Conservation (phyloP, 2,329 filamentous ascomycete genomes). For the Chrysoporthe puriensis region DNA sequence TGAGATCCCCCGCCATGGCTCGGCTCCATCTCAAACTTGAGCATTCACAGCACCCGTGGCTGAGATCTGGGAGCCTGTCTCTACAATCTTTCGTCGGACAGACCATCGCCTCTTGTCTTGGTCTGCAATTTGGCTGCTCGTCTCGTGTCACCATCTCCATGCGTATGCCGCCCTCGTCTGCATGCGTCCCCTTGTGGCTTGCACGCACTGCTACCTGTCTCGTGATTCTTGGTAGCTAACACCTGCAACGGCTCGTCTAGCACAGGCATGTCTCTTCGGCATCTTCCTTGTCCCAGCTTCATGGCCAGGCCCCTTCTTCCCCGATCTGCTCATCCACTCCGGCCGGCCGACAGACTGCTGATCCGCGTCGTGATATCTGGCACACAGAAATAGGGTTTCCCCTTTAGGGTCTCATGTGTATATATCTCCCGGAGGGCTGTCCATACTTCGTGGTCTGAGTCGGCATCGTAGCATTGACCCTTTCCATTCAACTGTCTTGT, state of each 20-base stretch:
- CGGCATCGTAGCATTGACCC: neutral
- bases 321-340: neutral
- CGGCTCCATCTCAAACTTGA: conserved; percentile 27
- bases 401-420: neutral
- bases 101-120: conserved; percentile 20
- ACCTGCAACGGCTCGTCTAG: neutral
- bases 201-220: conserved; percentile 18
- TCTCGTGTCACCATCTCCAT: conserved; percentile 17
- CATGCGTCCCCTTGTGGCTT: conserved; percentile 21
- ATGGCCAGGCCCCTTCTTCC: neutral
- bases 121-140: conserved; percentile 21
- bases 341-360: neutral
- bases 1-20: conserved; percentile 15
- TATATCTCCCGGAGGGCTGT: neutral
- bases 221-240: conserved; percentile 10
- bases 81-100: conserved; percentile 10
- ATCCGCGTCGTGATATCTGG: neutral
- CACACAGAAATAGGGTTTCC: neutral
- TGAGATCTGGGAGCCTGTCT: conserved; percentile 5
- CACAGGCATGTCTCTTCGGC: neutral
- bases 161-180: conserved; percentile 8
- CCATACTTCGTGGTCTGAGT: neutral
- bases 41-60: conserved; percentile 24
- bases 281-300: neutral
- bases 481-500: neutral